Evolutionary conservation across 164 flowering plant genomes (phyloP).

Genomic region (Chimonanthus salicifolius): DNA sequence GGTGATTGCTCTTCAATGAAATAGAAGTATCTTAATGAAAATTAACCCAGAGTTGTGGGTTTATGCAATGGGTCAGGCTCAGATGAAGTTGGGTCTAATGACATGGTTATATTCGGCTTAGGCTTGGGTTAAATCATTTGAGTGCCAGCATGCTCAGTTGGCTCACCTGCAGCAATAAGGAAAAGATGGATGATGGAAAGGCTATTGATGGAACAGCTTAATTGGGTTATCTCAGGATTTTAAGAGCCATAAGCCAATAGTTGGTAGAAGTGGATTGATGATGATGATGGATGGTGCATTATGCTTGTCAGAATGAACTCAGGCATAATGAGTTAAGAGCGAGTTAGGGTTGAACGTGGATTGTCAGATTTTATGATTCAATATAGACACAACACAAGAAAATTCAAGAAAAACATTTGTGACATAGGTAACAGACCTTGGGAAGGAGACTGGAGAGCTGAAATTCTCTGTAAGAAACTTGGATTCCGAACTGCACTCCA

Average conservation of each 20-base stretch:
- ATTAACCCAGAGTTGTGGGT: too few relatives aligned
- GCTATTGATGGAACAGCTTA: too few relatives aligned
- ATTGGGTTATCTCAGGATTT: too few relatives aligned
- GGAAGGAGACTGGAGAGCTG: constrained; percentile 20
- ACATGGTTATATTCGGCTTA: too few relatives aligned
- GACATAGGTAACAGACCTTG: constrained; percentile 22
- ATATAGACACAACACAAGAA: not conserved
- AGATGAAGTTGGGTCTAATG: too few relatives aligned
- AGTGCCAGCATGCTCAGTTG: too few relatives aligned
- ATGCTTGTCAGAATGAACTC: not conserved
- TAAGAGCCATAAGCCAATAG: not conserved
- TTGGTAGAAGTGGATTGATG: not conserved
- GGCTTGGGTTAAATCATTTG: too few relatives aligned
- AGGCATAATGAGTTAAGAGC: not conserved
- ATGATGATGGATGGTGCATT: not conserved
- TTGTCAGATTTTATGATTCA: not conserved
- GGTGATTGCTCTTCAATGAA: too few relatives aligned
- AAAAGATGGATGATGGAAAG: too few relatives aligned
- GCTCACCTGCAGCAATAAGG: too few relatives aligned
- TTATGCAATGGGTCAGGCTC: too few relatives aligned
- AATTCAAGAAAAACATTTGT: not conserved
- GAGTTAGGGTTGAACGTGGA: not conserved
- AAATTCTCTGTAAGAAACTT: constrained; percentile 17
- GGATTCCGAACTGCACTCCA: constrained; percentile 37
- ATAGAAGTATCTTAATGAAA: too few relatives aligned